Evolutionary conservation across 2,329 filamentous ascomycete genomes (phyloP).

Genomic region (Aspergillus carbonarius): DNA sequence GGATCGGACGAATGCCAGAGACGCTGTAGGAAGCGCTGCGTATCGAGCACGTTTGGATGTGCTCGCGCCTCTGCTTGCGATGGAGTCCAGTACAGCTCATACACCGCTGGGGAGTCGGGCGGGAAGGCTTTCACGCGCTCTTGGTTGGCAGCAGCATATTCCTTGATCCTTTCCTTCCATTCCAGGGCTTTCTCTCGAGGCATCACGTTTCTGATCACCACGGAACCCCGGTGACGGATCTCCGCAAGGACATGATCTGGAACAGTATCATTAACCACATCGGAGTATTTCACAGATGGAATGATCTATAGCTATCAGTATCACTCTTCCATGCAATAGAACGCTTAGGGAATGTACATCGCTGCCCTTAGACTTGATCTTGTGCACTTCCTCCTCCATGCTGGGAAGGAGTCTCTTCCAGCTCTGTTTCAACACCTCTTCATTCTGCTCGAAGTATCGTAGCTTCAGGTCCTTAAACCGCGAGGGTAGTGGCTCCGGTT

Average conservation of each 20-base stretch:
- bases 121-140: constrained; percentile 60
- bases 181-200: constrained; percentile 61
- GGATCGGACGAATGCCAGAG: constrained; percentile 62
- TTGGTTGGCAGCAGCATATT: constrained; percentile 64
- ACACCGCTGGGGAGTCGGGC: constrained; percentile 65
- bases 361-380: constrained; percentile 42
- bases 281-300: constrained; percentile 42
- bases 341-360: constrained; percentile 30
- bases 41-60: constrained; percentile 62
- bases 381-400: constrained; percentile 41
- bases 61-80: constrained; percentile 67
- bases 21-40: constrained; percentile 62
- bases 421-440: constrained; percentile 38
- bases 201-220: constrained; percentile 66
- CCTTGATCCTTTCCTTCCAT: constrained; percentile 64
- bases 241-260: constrained; percentile 44
- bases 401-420: constrained; percentile 45
- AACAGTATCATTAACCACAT: constrained; percentile 40
- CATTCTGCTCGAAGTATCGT: constrained; percentile 40
- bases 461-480: constrained; percentile 45
- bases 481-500: constrained; percentile 42
- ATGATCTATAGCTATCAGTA: constrained; percentile 34
- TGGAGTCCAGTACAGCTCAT: constrained; percentile 72
- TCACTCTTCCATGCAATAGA: neutral
- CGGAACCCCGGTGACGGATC: constrained; percentile 59